Evolutionary conservation across 192 early-diverging fungal genomes (phyloP).

Genomic region (Funneliformis geosporum): DNA sequence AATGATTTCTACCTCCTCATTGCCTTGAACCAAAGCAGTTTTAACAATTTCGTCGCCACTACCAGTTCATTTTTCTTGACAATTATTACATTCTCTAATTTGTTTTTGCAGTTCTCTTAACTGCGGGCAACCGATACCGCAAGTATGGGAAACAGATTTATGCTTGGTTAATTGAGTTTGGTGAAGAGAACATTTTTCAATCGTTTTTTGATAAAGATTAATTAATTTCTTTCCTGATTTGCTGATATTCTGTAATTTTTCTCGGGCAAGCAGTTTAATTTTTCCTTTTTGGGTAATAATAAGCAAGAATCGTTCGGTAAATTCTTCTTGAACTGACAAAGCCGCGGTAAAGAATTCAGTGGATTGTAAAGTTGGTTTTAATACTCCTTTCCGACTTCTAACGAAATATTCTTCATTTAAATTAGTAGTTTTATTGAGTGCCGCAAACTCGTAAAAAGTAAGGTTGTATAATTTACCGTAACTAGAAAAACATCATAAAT

Average conservation of each 20-base stretch:
- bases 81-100: conserved; percentile 24
- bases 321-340: conserved; percentile 18
- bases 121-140: conserved; percentile 16
- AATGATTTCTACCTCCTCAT: conserved; percentile 23
- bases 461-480: conserved; percentile 8
- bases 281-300: conserved; percentile 20
- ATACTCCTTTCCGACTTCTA: background rate
- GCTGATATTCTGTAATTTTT: conserved; percentile 10
- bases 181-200: conserved; percentile 26
- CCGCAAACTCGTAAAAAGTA: conserved; percentile 9
- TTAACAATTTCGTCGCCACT: conserved; percentile 27
- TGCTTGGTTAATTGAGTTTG: conserved; percentile 11
- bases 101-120: conserved; percentile 17
- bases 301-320: conserved; percentile 4
- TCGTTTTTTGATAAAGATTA: conserved; percentile 28
- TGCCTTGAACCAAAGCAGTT: conserved; percentile 10
- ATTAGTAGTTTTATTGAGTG: conserved; percentile 25
- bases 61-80: conserved; percentile 29
- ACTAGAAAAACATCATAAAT: conserved; percentile 13
- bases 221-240: conserved; percentile 30
- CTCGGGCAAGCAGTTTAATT: background rate
- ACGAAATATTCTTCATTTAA: conserved; percentile 24
- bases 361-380: conserved; percentile 22
- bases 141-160: conserved; percentile 15
- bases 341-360: conserved; percentile 7